Base-by-base conservation (phyloP, 2,329 filamentous ascomycete species). In the Alternaria solani region DNA sequence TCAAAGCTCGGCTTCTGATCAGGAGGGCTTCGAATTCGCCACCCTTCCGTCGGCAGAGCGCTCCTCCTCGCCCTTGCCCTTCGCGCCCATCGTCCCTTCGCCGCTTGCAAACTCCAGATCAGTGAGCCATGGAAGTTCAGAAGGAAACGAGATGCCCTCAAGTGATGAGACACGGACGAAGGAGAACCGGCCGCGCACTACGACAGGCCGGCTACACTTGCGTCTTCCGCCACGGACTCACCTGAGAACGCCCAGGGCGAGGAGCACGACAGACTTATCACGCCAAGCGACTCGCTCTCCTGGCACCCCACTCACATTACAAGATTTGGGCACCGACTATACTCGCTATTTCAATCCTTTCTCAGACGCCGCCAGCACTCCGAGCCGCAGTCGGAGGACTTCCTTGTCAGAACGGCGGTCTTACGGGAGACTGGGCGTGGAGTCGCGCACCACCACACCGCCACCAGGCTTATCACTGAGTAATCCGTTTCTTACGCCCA, bases 281-380 rank as follows among this genome's bases (percentile, higher is more conserved):
- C 55, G 52, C 20, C 51, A 57, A 7, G 53, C 60, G 11, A 26
- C 59, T 11, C 67, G 63, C 30, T 46, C 63, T 23, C 43, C 64
- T 4, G 56, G 61, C 14, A 72, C 61, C 25, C 65, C 72, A 5
- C 54, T 75, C 34, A 74, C 71, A 2, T 56, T 77, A 32, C 65
- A 69, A 32, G 73, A 77, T 54, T 61, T 78, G 11, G 75, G 75
- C 8, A 58, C 66, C 12, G 75, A 78, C 55, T 78, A 78, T 55
- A 75, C 75, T 14, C 74, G 75, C 48, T 78, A 78, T 52, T 77
- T 73, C 63, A 75, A 67, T 51, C 75, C 75, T 7, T 77, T 75
- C 44, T 62, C 71, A 16, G 66, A 71, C 36, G 68, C 69, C 55
- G 44, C 47, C 26, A 65, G 64, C 25, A 69, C 44, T 18, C 68